Base-by-base conservation (phyloP, 257 asterid species). In the Przewalskia tangutica region DNA sequence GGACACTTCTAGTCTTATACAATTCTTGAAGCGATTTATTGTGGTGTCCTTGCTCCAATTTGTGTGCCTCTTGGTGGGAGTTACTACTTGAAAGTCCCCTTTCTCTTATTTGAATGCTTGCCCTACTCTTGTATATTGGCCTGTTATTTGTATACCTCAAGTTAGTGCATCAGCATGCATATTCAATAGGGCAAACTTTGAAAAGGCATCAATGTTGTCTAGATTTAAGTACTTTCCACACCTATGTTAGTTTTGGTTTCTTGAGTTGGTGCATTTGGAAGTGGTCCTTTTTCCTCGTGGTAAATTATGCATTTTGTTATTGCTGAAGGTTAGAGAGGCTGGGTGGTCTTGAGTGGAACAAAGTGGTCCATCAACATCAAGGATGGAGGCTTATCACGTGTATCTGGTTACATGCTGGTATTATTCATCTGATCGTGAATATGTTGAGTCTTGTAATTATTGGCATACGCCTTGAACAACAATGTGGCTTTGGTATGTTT, bases 391-490 rank as follows among this genome's bases (percentile, higher is more conserved):
- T 95, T 42, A 85, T 95, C 77, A 89, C 97, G 4, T 90, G 97
- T 62, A 88, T 95, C 77, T 95, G 99, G 99, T 86, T 95, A 86
- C 99, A 95, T 27, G 99, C 96, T 34, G 99, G 99, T 18, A 36
- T 93, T 53, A 83, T 95, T 20, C 99, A 95, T 87, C 90, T 95
- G 84, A 81, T 95, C 32, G 93, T 87, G 7, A 95, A 95, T 84
- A 91, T 92, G 97, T 59, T 93, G 82, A 91, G 97, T 81, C 91
- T 95, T 38, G 80, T 91, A 81, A 82, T 95, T 83, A 90, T 93
- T 10, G 98, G 99, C n/a, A 89, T 93, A 67, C 98, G 97, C 79
- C 97, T 95, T 17, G 99, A 94, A 88, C 98, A 93, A 83, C 94
- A 95, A 83, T 95, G 92, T 68, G 99, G 99, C 70, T 95, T 92